These are phyloP conservation scores for Bjerkandera adusta DNA, from an alignment of 1,284 basidiomycete genomes.

Conservation along the genomic window DNA sequence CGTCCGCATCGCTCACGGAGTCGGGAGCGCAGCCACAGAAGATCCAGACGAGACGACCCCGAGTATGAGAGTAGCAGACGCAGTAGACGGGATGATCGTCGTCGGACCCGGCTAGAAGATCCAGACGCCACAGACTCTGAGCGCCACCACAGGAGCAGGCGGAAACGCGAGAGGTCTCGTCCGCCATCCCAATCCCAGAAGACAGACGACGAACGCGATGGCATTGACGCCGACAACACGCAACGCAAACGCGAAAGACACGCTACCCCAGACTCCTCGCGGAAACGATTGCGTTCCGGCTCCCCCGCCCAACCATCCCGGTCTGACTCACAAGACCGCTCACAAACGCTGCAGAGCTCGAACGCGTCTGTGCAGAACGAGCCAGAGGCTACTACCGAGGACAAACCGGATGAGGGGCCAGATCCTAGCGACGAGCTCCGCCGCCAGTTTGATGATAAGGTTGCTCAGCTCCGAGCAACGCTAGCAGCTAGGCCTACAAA, in stretches of 20 bases:
- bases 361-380: too few species aligned
- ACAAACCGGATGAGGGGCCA: not conserved
- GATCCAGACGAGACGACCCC: slow-evolving; percentile 16
- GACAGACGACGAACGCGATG: not conserved
- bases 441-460: slow-evolving; percentile 4
- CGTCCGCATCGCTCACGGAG: too few species aligned
- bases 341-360: too few species aligned
- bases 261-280: not conserved
- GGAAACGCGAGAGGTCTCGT: not conserved
- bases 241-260: not conserved
- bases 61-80: too few species aligned
- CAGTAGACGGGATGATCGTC: too few species aligned
- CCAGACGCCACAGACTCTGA: too few species aligned
- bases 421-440: not conserved
- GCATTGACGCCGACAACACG: not conserved
- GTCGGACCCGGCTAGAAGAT: too few species aligned
- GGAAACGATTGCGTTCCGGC: not conserved
- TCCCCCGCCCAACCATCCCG: not conserved
- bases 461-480: slow-evolving; percentile 3
- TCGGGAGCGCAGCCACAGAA: too few species aligned
- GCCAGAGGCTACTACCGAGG: too few species aligned
- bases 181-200: not conserved
- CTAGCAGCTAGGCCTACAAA: slow-evolving; percentile 6
- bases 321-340: not conserved
- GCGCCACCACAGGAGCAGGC: not conserved